A percentile compares a stretch with the other conserved stretches of the same genome.
phyloP scores from a whole-genome alignment of 352 stramenopile genomes.

The Pythium brachiatum region DNA sequence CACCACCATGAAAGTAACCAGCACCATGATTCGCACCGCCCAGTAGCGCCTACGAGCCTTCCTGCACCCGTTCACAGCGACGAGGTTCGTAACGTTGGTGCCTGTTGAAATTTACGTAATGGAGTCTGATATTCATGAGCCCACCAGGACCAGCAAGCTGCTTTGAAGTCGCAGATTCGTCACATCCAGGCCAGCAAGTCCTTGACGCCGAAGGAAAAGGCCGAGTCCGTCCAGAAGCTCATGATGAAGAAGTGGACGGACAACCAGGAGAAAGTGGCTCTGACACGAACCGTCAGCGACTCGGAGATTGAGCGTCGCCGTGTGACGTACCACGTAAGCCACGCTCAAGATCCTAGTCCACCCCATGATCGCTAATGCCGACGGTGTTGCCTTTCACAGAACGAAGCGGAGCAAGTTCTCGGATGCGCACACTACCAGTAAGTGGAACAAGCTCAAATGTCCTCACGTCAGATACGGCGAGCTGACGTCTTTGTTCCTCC shows the following conservation, averaged over 20 bases:
- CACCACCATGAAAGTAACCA: constrained; percentile 34
- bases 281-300: constrained; percentile 41
- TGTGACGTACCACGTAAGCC: constrained; percentile 62
- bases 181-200: constrained; percentile 78
- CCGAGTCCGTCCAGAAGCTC: constrained; percentile 76
- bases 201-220: constrained; percentile 79
- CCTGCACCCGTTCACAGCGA: constrained; percentile 53
- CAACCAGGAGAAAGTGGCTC: constrained; percentile 49
- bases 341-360: no score
- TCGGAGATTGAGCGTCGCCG: constrained; percentile 43
- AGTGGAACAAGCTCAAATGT: background rate
- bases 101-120: no score
- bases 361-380: no score
- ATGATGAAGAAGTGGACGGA: constrained; percentile 88
- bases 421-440: constrained; percentile 89
- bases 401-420: constrained; percentile 57
- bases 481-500: background rate
- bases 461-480: no score
- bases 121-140: background rate
- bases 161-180: constrained; percentile 70
- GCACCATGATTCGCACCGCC: constrained; percentile 30
- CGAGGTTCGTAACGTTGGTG: constrained; percentile 30
- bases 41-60: constrained; percentile 29
- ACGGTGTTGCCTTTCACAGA: constrained; percentile 31
- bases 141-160: constrained; percentile 44